A percentile compares a stretch with the other conserved stretches of the same genome.
Evolutionary conservation across 2,329 filamentous ascomycete species (phyloP).

Genomic region (Monosporascus sp.): DNA sequence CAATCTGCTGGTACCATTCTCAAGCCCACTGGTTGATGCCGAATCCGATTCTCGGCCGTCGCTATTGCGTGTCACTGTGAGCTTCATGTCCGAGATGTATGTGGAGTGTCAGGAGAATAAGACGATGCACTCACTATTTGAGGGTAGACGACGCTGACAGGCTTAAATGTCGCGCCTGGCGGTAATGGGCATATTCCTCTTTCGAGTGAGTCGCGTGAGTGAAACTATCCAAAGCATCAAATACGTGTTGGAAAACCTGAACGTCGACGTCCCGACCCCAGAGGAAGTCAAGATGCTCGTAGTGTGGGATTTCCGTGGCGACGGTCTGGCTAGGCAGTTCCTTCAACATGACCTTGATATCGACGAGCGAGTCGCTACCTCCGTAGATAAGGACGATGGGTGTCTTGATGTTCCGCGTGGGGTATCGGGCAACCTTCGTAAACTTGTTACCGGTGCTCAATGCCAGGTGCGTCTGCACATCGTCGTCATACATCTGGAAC

Average conservation of each 20-base stretch:
- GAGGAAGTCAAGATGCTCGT: constrained; percentile 94
- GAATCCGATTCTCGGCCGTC: constrained; percentile 25
- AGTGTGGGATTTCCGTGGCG: constrained; percentile 82
- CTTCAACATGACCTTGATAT: constrained; percentile 87
- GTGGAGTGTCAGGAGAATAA: not conserved
- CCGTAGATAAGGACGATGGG: constrained; percentile 92
- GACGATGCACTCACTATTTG: constrained; percentile 23
- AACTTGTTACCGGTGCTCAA: constrained; percentile 71
- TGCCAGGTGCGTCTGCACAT: constrained; percentile 72
- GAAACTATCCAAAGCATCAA: constrained; percentile 77
- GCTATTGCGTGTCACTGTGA: constrained; percentile 17
- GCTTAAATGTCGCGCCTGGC: constrained; percentile 44
- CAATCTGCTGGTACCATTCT: constrained; percentile 9
- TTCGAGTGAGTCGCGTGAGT: constrained; percentile 51
- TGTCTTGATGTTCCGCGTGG: constrained; percentile 94
- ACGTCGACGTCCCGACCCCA: constrained; percentile 84
- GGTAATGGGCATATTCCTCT: constrained; percentile 57
- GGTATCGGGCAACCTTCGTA: constrained; percentile 94
- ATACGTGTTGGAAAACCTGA: constrained; percentile 86
- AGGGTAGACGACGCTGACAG: constrained; percentile 32
- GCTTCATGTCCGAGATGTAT: not conserved
- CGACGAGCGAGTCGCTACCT: constrained; percentile 86
- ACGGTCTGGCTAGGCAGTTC: constrained; percentile 82
- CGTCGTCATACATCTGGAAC: constrained; percentile 99
- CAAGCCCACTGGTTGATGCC: constrained; percentile 17